Conservation (phyloP, 106 monocot species). For the Acorus calamus region DNA sequence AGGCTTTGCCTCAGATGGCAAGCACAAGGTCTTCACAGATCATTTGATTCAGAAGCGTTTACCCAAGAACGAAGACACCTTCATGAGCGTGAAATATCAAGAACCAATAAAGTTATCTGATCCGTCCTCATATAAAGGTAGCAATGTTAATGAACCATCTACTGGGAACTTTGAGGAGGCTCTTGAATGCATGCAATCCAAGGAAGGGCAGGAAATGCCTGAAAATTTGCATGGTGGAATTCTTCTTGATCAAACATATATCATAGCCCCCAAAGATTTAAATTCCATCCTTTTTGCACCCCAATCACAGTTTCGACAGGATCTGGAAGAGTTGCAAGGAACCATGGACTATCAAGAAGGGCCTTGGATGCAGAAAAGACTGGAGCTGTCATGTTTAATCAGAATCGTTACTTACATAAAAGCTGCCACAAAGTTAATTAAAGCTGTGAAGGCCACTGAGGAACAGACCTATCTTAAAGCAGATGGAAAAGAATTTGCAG, state of each 20-base stretch:
- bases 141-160: background rate
- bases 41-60: conserved; percentile 4
- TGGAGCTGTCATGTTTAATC: conserved; percentile 18
- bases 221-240: conserved; percentile 46
- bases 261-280: conserved; percentile 28
- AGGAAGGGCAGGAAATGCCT: conserved; percentile 23
- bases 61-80: background rate
- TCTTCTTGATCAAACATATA: conserved; percentile 46
- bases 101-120: conserved; percentile 12
- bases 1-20: background rate
- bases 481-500: conserved; percentile 45
- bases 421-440: conserved; percentile 44
- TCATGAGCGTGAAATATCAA: background rate
- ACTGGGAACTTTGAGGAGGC: conserved; percentile 35
- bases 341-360: conserved; percentile 32
- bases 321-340: conserved; percentile 31
- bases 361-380: conserved; percentile 37
- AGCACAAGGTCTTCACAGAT: conserved; percentile 2
- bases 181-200: conserved; percentile 32
- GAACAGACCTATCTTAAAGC: conserved; percentile 62
- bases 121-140: background rate
- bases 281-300: conserved; percentile 46
- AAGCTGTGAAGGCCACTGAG: conserved; percentile 50
- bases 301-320: conserved; percentile 35
- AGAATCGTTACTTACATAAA: conserved; percentile 44